Base-by-base conservation (phyloP, 306 rosid genomes). In the peach (Prunus persica) region DNA sequence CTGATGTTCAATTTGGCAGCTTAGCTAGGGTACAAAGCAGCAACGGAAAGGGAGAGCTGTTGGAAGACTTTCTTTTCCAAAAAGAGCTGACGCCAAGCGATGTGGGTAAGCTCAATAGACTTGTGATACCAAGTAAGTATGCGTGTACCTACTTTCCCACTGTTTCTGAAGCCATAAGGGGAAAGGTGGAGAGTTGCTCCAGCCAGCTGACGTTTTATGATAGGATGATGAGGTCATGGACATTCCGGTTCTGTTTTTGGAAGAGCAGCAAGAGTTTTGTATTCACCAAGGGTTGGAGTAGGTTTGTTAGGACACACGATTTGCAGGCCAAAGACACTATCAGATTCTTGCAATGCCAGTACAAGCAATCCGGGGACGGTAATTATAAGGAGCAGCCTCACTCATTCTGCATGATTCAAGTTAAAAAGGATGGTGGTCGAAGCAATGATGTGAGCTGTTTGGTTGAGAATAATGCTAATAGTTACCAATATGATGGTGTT, bases 221-320 rank as follows among this genome's bases (percentile, higher is more conserved):
- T 78, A 75, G 41, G 56, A 49, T 78, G 14, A 83, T 84, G 92
- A 73, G 87, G 46, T 41, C 83, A 13, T 91, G 91, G 97, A 87
- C 80, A 45, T 89, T 91, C 69, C 76, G 92, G 15, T 91, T 86
- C 61, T 89, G 92, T 43, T 91, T 81, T 71, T 91, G 97, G 97
- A 89, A 76, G 74, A 89, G 97, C 79, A 91, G 93, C 73, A 93
- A 87, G 38, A 91, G 97, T 54, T 91, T 70, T 22, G 92, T 89
- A 28, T 89, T 91, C 76, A 89, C 92, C 0, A 78, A 84, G 77
- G 97, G 97, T 2, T 91, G 97, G 97, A 91, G 77, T 49, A 74
- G 84, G 67, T 89, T 87, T 64, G 96, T 89, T 50, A 89, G 84
- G 86, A 86, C 88, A 19, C 85, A 79, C 24, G 71, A 73, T 4